Conservation (phyloP, 2,329 filamentous ascomycete species). For the Scedosporium apiospermum region DNA sequence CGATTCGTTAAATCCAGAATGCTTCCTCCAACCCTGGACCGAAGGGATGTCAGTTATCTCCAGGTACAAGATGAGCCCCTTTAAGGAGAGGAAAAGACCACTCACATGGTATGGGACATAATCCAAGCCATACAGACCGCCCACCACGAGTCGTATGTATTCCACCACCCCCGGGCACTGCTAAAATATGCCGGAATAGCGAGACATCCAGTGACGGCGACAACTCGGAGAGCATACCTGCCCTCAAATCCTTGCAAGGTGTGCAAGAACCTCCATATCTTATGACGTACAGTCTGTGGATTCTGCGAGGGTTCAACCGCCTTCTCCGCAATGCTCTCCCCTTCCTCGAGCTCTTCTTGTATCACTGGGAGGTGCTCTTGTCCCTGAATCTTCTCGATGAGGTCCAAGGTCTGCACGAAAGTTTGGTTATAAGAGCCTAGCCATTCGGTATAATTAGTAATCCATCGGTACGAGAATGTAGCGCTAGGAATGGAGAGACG, state of each 20-base stretch:
- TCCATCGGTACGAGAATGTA: background rate
- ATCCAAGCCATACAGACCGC: conserved; percentile 47
- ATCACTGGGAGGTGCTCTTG: conserved; percentile 24
- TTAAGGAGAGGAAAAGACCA: background rate
- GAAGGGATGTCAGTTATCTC: background rate
- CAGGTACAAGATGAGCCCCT: background rate
- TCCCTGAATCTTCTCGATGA: conserved; percentile 33
- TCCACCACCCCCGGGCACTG: conserved; percentile 40
- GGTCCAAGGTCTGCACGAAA: conserved; percentile 30
- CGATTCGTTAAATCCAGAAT: conserved; percentile 46
- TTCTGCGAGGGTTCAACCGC: background rate
- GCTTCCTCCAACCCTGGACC: conserved; percentile 44
- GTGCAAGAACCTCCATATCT: conserved; percentile 39
- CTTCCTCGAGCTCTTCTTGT: conserved; percentile 13
- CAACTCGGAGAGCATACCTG: conserved; percentile 47
- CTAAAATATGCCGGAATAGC: conserved; percentile 44
- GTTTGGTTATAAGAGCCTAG: conserved; percentile 29
- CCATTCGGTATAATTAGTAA: background rate
- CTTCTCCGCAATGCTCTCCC: background rate
- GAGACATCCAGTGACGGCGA: conserved; percentile 38
- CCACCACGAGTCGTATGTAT: conserved; percentile 48
- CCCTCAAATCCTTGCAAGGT: conserved; percentile 48
- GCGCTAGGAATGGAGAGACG: too few relatives aligned
- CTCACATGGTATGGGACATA: conserved; percentile 39
- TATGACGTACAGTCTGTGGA: conserved; percentile 23